These are phyloP conservation scores for Geotrichum carabidarum DNA, from an alignment of 1,139 yeast species.

Conservation along the genomic window DNA sequence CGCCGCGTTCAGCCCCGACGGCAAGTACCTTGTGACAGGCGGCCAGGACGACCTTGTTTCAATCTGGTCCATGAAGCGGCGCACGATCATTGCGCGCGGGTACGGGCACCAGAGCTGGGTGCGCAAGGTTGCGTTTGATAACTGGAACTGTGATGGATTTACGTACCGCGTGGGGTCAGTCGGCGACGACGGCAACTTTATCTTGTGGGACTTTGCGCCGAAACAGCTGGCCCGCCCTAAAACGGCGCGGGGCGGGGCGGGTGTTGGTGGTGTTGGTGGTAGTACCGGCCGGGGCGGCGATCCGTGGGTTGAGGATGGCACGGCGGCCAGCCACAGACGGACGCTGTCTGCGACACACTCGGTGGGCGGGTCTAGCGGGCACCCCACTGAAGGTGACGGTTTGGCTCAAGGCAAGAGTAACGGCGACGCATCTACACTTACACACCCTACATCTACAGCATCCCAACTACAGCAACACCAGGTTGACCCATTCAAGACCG, in stretches of 20 bases:
- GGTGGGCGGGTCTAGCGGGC: not conserved
- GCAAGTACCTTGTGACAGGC: slow-evolving; percentile 51
- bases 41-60: slow-evolving; percentile 44
- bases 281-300: not conserved
- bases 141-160: slow-evolving; percentile 35
- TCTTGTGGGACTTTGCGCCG: slow-evolving; percentile 72
- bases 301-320: not conserved
- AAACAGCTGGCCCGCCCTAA: slow-evolving; percentile 1
- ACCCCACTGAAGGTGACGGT: not conserved
- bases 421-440: not conserved
- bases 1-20: slow-evolving; percentile 59
- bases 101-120: slow-evolving; percentile 70
- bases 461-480: not conserved
- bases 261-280: not conserved
- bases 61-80: slow-evolving; percentile 31
- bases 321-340: not conserved
- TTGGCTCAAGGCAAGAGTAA: not conserved
- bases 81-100: slow-evolving; percentile 40
- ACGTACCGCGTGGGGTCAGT: slow-evolving; percentile 58
- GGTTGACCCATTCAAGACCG: not conserved
- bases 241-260: not conserved
- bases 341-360: not conserved
- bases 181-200: slow-evolving; percentile 64
- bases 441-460: not conserved
- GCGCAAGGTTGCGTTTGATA: slow-evolving; percentile 46